phyloP scores from a whole-genome alignment of 768 basidiomycete species.

The Boletus sp. region DNA sequence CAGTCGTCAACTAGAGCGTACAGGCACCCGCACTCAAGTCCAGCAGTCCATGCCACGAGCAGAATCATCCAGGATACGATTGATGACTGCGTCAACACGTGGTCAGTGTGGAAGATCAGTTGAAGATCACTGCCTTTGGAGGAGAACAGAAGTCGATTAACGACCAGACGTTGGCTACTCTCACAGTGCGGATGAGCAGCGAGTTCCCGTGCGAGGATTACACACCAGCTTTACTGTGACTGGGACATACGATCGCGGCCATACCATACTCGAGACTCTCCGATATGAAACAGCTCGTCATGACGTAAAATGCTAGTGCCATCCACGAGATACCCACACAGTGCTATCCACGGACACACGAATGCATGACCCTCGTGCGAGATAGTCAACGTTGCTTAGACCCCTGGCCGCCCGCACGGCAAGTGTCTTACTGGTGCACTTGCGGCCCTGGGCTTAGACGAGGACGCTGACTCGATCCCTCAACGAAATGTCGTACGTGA shows the following conservation, averaged over 20 bases:
- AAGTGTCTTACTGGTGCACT: neutral
- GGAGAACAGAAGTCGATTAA: constrained; percentile 26
- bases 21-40: neutral
- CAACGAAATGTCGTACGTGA: neutral
- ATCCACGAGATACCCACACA: constrained; percentile 3
- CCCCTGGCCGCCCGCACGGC: neutral
- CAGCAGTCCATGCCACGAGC: neutral
- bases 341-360: constrained; percentile 3
- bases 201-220: neutral
- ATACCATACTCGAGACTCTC: no score
- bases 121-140: constrained; percentile 28
- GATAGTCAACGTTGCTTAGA: neutral
- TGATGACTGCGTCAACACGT: constrained; percentile 8
- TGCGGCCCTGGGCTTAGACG: neutral
- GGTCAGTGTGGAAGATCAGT: constrained; percentile 22
- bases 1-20: neutral
- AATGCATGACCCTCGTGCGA: neutral
- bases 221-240: neutral
- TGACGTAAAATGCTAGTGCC: constrained; percentile 23
- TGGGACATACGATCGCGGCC: neutral
- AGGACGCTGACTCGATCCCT: constrained; percentile 1
- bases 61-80: constrained; percentile 1
- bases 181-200: constrained; percentile 1
- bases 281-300: neutral
- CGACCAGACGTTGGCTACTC: constrained; percentile 9